phyloP scores from a whole-genome alignment of 2,329 filamentous ascomycete genomes.

The Graphilbum fragrans region DNA sequence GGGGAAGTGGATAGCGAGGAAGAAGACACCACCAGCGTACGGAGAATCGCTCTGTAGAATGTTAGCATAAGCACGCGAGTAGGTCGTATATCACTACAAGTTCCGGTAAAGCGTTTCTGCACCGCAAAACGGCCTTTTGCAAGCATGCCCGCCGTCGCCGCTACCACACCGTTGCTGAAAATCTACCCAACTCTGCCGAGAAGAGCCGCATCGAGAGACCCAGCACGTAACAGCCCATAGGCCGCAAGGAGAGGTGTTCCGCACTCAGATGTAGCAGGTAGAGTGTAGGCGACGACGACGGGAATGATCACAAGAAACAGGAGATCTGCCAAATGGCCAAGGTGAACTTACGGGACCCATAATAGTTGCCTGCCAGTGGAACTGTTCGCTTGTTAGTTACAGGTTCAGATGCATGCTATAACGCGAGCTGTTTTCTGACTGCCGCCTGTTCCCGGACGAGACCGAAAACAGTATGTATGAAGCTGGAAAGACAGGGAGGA shows the following conservation, averaged over 20 bases:
- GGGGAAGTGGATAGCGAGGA: conserved; percentile 96
- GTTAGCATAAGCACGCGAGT: background rate
- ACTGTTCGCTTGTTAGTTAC: conserved; percentile 41
- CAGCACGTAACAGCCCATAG: too few relatives aligned
- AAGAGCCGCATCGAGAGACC: too few relatives aligned
- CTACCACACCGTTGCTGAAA: too few relatives aligned
- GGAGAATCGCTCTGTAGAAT: conserved; percentile 72
- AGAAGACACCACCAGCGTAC: conserved; percentile 97
- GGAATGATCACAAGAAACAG: too few relatives aligned
- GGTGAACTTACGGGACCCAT: conserved; percentile 84
- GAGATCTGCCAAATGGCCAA: background rate
- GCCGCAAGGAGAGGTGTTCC: too few relatives aligned
- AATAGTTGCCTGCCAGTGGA: conserved; percentile 99
- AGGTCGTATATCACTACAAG: background rate
- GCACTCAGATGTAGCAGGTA: too few relatives aligned
- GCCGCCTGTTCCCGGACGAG: background rate
- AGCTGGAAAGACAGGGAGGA: background rate
- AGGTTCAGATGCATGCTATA: background rate
- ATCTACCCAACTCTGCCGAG: too few relatives aligned
- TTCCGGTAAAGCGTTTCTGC: too few relatives aligned
- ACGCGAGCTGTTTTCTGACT: background rate
- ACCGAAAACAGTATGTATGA: background rate
- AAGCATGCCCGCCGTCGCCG: background rate
- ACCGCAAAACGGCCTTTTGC: background rate
- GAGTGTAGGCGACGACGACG: too few relatives aligned